Base-by-base conservation (phyloP, 192 early-diverging fungal genomes). In the Backusella tarrabulga region DNA sequence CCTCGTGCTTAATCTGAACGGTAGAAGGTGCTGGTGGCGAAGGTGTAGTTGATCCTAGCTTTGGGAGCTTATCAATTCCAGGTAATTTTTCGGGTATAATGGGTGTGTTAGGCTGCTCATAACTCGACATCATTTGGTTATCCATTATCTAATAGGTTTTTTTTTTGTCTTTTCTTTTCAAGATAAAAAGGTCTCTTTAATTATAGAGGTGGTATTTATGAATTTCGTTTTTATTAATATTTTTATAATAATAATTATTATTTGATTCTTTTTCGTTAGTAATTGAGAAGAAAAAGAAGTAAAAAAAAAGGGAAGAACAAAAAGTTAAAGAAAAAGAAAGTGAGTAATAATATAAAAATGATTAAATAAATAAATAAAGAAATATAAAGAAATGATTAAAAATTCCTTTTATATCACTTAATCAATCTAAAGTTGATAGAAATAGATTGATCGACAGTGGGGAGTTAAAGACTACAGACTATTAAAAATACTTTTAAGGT, bases 31-130 rank as follows among this genome's bases (percentile, higher is more conserved):
- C 12, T 60, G 68, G 74, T 21, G 75, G 52, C 12, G 73, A 46
- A 46, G 73, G 38, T 74, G 76, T 67, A 26, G 38, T 72, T 40
- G 72, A 71, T 26, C 69, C 74, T 52, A 76, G 32, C 40, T 78
- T 72, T 34, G 76, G 70, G 21, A 81, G 70, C 72, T 74, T 68
- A 17, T 76, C 63, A 44, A 81, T 81, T 36, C 80, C 77, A 52
- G 80, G 80, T 63, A 81, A 73, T 66, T 77, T 81, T 34, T 81
- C 75, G 29, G 56, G 69, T 41, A 69, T 80, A 35, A 46, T 76
- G 9, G 74, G 74, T 23, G 71, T 71, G 26, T 71, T 78, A 14
- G 71, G 46, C 14, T 72, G 50, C 21, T 79, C 77, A 74, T 79
- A 79, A 17, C 36, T 79, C 6, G 77, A 75, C 68, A 74, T 74